phyloP scores from a whole-genome alignment of 1,284 basidiomycete species.

The Marasmius fiardii region DNA sequence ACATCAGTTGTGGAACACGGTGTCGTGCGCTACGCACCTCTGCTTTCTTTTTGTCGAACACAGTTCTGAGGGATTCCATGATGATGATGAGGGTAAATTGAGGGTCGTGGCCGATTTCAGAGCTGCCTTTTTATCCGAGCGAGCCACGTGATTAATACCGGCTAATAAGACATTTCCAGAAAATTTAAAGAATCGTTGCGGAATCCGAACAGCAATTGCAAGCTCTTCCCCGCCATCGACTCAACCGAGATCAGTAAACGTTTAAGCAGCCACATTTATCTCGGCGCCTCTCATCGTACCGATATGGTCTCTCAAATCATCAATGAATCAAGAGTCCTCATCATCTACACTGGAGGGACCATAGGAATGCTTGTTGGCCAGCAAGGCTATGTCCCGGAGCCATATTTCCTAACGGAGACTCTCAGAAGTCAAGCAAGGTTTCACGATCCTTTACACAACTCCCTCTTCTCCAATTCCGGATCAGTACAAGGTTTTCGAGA shows the following conservation, averaged over 20 bases:
- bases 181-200: too few species aligned
- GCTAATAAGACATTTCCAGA: too few species aligned
- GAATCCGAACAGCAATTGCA: too few species aligned
- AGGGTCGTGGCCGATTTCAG: conserved; percentile 11
- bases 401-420: conserved; percentile 82
- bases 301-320: conserved; percentile 30
- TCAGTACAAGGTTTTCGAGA: conserved; percentile 72
- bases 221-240: too few species aligned
- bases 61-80: conserved; percentile 77
- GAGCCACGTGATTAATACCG: conserved; percentile 1
- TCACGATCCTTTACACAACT: conserved; percentile 81
- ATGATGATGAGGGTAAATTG: conserved; percentile 14
- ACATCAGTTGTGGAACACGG: conserved; percentile 4
- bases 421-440: conserved; percentile 79
- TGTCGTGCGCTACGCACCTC: conserved; percentile 40
- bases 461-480: conserved; percentile 69
- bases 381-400: conserved; percentile 84
- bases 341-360: conserved; percentile 83
- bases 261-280: neutral
- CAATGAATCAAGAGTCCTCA: conserved; percentile 76
- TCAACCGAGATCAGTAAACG: neutral
- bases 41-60: conserved; percentile 71
- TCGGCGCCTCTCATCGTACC: conserved; percentile 14
- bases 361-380: conserved; percentile 83
- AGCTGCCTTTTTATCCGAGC: neutral